phyloP scores from a whole-genome alignment of 2,329 filamentous ascomycete genomes.

The Waltergamsia citrina region DNA sequence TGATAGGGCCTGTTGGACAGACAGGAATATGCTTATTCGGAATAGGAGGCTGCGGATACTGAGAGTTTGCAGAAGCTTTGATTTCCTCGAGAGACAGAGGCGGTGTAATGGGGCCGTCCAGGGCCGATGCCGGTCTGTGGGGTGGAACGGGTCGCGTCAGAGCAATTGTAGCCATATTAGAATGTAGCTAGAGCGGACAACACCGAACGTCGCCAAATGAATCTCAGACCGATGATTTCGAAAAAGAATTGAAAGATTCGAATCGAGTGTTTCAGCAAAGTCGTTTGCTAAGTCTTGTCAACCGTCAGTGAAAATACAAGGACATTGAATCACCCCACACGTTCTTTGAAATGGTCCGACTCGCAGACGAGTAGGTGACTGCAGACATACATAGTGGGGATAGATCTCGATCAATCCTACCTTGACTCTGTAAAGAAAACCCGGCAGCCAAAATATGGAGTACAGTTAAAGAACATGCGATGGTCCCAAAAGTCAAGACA shows the following conservation, averaged over 20 bases:
- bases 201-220: not conserved
- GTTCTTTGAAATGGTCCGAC: no score
- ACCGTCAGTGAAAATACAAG: no score
- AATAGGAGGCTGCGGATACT: constrained; percentile 33
- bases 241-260: not conserved
- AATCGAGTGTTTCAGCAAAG: no score
- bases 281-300: no score
- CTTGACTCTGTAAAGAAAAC: no score
- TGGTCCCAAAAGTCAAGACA: no score
- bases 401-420: no score
- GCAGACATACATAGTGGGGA: constrained; percentile 1
- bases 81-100: constrained; percentile 28
- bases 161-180: constrained; percentile 44
- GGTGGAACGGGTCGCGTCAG: constrained; percentile 36
- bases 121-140: constrained; percentile 32
- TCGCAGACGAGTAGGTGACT: no score
- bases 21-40: constrained; percentile 88
- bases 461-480: no score
- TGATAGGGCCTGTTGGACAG: constrained; percentile 70
- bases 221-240: not conserved
- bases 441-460: no score
- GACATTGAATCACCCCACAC: no score
- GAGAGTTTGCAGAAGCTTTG: constrained; percentile 10
- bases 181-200: not conserved
- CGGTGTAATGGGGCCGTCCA: constrained; percentile 24